Evolutionary conservation across 2,329 filamentous ascomycete genomes (phyloP).

Genomic region (Colletotrichum tropicicola): DNA sequence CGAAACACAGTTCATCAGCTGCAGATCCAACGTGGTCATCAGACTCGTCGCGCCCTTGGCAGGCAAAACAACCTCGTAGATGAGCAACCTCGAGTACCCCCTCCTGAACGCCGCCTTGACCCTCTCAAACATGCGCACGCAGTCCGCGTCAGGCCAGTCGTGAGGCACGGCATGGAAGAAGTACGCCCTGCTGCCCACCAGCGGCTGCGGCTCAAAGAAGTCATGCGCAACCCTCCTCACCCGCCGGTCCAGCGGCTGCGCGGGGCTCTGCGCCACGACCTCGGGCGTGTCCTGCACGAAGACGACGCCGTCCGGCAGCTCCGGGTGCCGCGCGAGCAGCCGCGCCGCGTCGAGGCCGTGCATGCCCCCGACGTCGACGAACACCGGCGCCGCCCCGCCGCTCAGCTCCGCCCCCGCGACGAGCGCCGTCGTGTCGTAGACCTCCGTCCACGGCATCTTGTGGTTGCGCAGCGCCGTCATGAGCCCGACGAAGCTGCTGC

Average conservation of each 20-base stretch:
- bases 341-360: slow-evolving; percentile 45
- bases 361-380: slow-evolving; percentile 50
- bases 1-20: slow-evolving; percentile 43
- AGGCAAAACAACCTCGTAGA: slow-evolving; percentile 49
- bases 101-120: slow-evolving; percentile 45
- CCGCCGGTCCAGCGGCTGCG: slow-evolving; percentile 30
- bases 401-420: slow-evolving; percentile 31
- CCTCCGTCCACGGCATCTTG: slow-evolving; percentile 44
- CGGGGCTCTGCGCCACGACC: slow-evolving; percentile 38
- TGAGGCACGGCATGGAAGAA: slow-evolving; percentile 52
- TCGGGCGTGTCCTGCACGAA: slow-evolving; percentile 49
- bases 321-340: slow-evolving; percentile 43
- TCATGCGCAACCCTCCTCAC: slow-evolving; percentile 33
- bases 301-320: slow-evolving; percentile 39
- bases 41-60: slow-evolving; percentile 39
- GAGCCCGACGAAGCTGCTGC: slow-evolving; percentile 42
- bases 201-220: slow-evolving; percentile 36
- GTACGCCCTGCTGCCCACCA: slow-evolving; percentile 43
- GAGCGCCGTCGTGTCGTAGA: slow-evolving; percentile 37
- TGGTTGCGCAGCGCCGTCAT: slow-evolving; percentile 45
- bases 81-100: slow-evolving; percentile 47
- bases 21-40: slow-evolving; percentile 43
- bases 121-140: slow-evolving; percentile 39
- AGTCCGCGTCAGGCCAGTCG: slow-evolving; percentile 49
- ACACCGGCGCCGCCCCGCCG: slow-evolving; percentile 29